A percentile compares a stretch with the other conserved stretches of the same genome.
Evolutionary conservation across 495 filamentous ascomycete species (phyloP).

Genomic region (Aspergillus funiculosus): DNA sequence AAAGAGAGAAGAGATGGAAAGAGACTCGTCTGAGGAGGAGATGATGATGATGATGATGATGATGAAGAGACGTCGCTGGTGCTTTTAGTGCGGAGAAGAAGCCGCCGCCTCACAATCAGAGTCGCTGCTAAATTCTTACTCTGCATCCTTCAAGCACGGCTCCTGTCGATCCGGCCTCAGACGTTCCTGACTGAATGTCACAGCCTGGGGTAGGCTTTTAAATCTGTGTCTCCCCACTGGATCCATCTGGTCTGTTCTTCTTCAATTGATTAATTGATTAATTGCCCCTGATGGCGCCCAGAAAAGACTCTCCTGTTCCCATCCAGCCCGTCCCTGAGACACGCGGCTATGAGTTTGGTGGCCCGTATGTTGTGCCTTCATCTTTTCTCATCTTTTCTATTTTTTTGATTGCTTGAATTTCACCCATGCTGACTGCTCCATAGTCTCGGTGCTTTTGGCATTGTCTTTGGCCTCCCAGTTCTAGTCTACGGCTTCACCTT

Average conservation of each 20-base stretch:
- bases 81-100: constrained; percentile 13
- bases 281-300: constrained; percentile 26
- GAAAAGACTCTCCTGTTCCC: constrained; percentile 21
- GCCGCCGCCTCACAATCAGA: background rate
- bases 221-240: background rate
- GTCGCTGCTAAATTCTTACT: background rate
- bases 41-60: background rate
- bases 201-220: background rate
- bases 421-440: background rate
- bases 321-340: constrained; percentile 42
- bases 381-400: background rate
- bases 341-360: constrained; percentile 74
- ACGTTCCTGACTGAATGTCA: background rate
- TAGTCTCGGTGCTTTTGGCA: constrained; percentile 68
- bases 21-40: background rate
- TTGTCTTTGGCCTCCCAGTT: constrained; percentile 71
- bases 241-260: background rate
- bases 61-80: constrained; percentile 17
- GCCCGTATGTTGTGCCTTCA: constrained; percentile 61
- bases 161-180: constrained; percentile 9
- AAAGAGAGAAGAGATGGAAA: constrained; percentile 10
- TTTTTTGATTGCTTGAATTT: constrained; percentile 18
- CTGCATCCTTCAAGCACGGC: background rate
- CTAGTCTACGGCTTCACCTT: constrained; percentile 72
- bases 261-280: constrained; percentile 2